Evolutionary conservation across 2,329 filamentous ascomycete species (phyloP).

Genomic region (Graphiopsis chlorocephala): DNA sequence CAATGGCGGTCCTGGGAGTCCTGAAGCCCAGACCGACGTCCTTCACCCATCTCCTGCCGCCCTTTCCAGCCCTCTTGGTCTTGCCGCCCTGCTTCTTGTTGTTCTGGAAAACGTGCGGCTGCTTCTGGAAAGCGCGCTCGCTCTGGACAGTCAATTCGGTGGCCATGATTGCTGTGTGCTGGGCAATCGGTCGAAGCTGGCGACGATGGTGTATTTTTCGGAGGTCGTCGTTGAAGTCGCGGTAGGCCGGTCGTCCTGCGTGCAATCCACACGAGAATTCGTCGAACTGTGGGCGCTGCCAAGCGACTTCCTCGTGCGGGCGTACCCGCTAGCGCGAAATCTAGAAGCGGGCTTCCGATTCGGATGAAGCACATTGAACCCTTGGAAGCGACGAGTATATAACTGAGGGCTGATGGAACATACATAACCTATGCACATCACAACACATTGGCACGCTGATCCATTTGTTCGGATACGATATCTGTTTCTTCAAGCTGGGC

Average conservation of each 20-base stretch:
- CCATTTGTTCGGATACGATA: background rate
- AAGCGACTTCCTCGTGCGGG: background rate
- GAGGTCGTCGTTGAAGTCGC: constrained; percentile 16
- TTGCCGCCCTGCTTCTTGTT: constrained; percentile 86
- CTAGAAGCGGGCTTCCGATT: background rate
- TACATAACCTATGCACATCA: no score
- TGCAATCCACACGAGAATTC: constrained; percentile 12
- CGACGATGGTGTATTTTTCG: constrained; percentile 15
- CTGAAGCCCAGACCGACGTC: constrained; percentile 99
- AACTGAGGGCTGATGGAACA: background rate
- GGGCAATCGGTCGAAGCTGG: constrained; percentile 15
- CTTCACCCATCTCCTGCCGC: constrained; percentile 97
- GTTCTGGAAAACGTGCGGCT: constrained; percentile 99
- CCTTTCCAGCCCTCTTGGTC: constrained; percentile 79
- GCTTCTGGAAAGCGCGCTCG: constrained; percentile 99
- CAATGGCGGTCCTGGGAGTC: constrained; percentile 97
- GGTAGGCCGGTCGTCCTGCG: constrained; percentile 6
- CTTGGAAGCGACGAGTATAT: background rate
- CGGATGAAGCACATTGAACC: background rate
- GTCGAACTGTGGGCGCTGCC: background rate
- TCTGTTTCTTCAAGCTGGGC: background rate
- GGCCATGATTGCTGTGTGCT: constrained; percentile 66
- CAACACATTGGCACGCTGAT: background rate
- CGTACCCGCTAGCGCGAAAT: background rate
- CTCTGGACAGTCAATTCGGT: constrained; percentile 99